Percentiles rank a stretch among this genome's conserved stretches.
phyloP scores from a whole-genome alignment of 1,284 basidiomycete species.

The Mycena sp. region DNA sequence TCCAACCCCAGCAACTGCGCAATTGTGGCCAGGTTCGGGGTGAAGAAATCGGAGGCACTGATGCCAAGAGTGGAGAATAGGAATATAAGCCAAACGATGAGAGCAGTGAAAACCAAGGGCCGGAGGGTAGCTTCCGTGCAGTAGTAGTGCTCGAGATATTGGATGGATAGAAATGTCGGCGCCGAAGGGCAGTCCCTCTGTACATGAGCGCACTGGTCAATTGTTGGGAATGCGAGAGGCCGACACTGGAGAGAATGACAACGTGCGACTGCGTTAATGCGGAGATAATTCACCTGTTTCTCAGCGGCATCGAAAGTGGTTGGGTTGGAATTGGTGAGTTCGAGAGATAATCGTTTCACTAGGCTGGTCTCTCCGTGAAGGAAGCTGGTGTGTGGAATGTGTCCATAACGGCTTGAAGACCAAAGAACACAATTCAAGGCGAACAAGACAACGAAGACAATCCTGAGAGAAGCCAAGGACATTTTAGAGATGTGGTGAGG shows the following conservation, averaged over 20 bases:
- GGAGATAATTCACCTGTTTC: constrained; percentile 38
- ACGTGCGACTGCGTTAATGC: neutral
- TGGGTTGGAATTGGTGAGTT: constrained; percentile 43
- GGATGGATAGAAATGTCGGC: constrained; percentile 72
- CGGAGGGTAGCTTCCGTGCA: constrained; percentile 63
- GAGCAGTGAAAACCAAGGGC: constrained; percentile 66
- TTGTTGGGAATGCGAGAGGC: constrained; percentile 61
- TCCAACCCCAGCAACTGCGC: constrained; percentile 84
- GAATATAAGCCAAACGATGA: constrained; percentile 83
- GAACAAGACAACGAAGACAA: constrained; percentile 61
- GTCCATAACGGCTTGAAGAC: constrained; percentile 69
- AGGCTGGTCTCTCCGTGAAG: constrained; percentile 44
- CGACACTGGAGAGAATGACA: constrained; percentile 56
- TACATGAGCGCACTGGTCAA: constrained; percentile 75
- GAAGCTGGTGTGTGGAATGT: constrained; percentile 37
- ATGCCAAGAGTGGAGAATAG: constrained; percentile 92
- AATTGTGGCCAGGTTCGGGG: constrained; percentile 91
- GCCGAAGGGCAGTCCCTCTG: constrained; percentile 60
- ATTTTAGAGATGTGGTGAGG: constrained; percentile 36
- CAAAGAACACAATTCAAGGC: constrained; percentile 67
- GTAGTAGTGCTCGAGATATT: constrained; percentile 76
- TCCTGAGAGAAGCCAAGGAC: constrained; percentile 53
- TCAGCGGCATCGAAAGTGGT: constrained; percentile 31
- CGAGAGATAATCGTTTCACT: constrained; percentile 50
- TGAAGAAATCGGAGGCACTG: constrained; percentile 95